Base-by-base conservation (phyloP, 2,329 filamentous ascomycete species). In the Trematosphaeria pertusa region DNA sequence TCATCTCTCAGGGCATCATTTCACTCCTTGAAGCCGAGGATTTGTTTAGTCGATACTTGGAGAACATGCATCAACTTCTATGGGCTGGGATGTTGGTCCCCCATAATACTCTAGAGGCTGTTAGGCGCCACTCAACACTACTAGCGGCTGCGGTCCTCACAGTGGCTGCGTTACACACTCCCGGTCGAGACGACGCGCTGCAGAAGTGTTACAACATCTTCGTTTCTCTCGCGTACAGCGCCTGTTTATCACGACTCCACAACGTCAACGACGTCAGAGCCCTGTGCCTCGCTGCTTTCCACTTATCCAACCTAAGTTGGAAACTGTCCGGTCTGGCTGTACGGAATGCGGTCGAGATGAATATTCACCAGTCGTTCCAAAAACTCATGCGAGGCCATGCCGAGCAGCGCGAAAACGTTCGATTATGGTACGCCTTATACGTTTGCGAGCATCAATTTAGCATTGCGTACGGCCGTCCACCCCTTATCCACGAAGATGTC, bases 391-490 rank as follows among this genome's bases (percentile, higher is more conserved):
- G 66, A 36, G 69, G 70, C 5, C 59, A 67, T 9, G 50, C 65
- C 42, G 62, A 70, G 8, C 63, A 67, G 17, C 62, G 66, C 19
- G 68, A 73, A 32, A 67, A 69, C 14, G 69, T 70, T 8, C 60
- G 70, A 5, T 54, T 75, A 1, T 75, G 71, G 71, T 74, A 74
- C 32, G 64, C 69, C 4, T 48, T 75, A 7, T 73, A 72, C 37
- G 62, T 68, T 5, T 71, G 66, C 46, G 73, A 75, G 48, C 72
- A 75, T 51, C 71, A 75, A 42, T 73, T 72, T 32, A 67, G 65
- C 18, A 67, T 75, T 31, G 72, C 72, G 0, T 74, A 74, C 31
- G 72, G 72, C n/a, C 64, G 72, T 2, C 72, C 72, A 46, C 70
- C 70, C 1, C 65, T 72, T 31, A 71, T 73, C 41, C 65, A 72